Base-by-base conservation (phyloP, 2,329 filamentous ascomycete species). In the Cladosporium sp. region DNA sequence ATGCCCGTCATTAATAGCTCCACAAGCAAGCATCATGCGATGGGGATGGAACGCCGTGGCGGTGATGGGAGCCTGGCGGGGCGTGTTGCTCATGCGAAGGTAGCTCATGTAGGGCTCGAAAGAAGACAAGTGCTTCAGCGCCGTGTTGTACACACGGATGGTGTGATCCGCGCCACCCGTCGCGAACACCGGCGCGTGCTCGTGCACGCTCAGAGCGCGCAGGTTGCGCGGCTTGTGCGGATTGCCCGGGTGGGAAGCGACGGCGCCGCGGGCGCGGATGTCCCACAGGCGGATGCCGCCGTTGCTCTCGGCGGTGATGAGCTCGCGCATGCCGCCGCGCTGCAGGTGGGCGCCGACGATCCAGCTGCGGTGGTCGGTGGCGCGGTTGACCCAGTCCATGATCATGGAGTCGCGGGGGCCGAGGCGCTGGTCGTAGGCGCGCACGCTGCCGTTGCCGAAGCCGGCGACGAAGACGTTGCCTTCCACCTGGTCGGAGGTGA, bases 401-500 rank as follows among this genome's bases (percentile, higher is more conserved):
- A 96, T 86, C 91, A 97, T 96, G 15, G 88, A 87, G 48, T 93
- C 89, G 54, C 89, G 86, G 2, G 90, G 86, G 55, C 85, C 84
- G 55, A 88, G 86, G 6, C 93, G 84, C 57, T 92, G 89, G 68
- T 99, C 93, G 65, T 96, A 99, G 4, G 96, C 90, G 47, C 93
- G 83, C 38, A 99, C 85, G 1, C 90, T 91, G 29, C 93, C 93
- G 63, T 99, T 95, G 15, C 93, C 93, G 63, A 97, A 99, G 3
- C 93, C 93, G 36, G 93, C 93, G 9, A 96, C 88, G 62, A 99
- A 96, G 40, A 96, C 84, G 63, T 96, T 91, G 38, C 93, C 93
- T 47, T 95, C 95, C 70, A 99, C 95, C 76, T 97, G 93, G 69
- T 99, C 93, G 13, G 90, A 96, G 2, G 93, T 97, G 56, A 99